phyloP scores from a whole-genome alignment of 1,284 basidiomycete genomes.

The Psilocybe mexicana region DNA sequence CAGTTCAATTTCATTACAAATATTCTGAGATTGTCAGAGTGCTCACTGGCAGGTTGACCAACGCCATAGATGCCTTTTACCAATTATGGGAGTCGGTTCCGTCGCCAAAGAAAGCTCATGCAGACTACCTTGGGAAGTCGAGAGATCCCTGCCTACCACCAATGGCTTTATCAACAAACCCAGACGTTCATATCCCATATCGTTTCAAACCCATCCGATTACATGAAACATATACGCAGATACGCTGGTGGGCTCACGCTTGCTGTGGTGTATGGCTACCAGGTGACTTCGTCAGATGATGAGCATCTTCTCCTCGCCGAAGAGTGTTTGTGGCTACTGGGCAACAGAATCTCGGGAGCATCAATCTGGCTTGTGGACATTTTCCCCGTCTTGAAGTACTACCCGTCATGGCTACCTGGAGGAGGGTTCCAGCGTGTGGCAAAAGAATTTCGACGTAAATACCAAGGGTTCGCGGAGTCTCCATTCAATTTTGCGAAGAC shows the following conservation, averaged over 20 bases:
- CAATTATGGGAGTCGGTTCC: conserved; percentile 1
- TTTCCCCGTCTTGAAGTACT: conserved; percentile 21
- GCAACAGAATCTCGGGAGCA: conserved; percentile 44
- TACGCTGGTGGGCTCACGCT: conserved; percentile 49
- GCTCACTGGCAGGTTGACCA: background rate
- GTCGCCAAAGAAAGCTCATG: conserved; percentile 3
- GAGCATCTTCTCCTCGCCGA: conserved; percentile 43
- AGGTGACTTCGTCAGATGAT: conserved; percentile 41
- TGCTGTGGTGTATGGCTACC: conserved; percentile 48
- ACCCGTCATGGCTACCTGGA: conserved; percentile 42
- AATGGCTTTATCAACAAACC: background rate
- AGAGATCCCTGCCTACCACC: background rate
- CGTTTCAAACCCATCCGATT: background rate
- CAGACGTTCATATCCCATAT: background rate
- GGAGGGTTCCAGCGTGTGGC: conserved; percentile 29
- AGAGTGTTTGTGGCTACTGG: conserved; percentile 42
- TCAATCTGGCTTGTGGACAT: conserved; percentile 26
- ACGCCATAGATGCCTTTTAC: conserved; percentile 1
- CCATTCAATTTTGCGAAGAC: conserved; percentile 26
- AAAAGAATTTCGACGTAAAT: conserved; percentile 25
- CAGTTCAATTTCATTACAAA: background rate
- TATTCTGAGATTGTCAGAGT: background rate
- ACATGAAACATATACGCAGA: conserved; percentile 25
- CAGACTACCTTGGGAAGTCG: background rate
- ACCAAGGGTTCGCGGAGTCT: conserved; percentile 17